These are phyloP conservation scores for Plasmopara viticola DNA, from an alignment of 352 stramenopile genomes.

Conservation along the genomic window DNA sequence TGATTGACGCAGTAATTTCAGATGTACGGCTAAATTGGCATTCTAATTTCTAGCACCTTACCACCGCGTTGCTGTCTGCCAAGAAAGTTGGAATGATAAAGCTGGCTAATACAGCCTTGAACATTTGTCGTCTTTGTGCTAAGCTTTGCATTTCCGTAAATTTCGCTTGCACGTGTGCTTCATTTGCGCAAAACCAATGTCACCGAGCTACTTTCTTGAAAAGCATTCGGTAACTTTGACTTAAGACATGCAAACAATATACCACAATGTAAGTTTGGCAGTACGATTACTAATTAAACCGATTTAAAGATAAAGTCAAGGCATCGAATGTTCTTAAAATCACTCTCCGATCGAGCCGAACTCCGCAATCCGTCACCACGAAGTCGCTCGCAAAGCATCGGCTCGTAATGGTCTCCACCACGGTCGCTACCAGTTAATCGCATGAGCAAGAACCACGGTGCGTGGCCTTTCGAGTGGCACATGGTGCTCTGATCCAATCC, in stretches of 20 bases:
- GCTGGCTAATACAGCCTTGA: conserved; percentile 27
- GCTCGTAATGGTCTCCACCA: conserved; percentile 84
- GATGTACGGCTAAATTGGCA: too few species aligned
- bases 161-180: too few species aligned
- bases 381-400: conserved; percentile 82
- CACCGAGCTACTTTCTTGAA: too few species aligned
- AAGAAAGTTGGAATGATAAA: conserved; percentile 25
- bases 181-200: too few species aligned
- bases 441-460: conserved; percentile 86
- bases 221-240: too few species aligned
- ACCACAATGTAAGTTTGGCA: too few species aligned
- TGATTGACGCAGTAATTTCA: conserved; percentile 9
- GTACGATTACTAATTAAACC: too few species aligned
- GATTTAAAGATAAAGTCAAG: too few species aligned
- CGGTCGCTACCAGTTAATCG: conserved; percentile 78
- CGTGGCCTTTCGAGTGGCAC: conserved; percentile 65
- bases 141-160: conserved; percentile 6
- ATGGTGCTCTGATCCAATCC: conserved; percentile 38
- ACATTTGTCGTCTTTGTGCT: conserved; percentile 14
- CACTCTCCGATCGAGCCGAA: conserved; percentile 81
- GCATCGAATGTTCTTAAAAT: background rate
- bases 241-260: too few species aligned
- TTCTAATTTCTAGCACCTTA: too few species aligned
- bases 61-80: conserved; percentile 1
- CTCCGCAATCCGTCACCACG: conserved; percentile 74